A percentile compares a stretch with the other conserved stretches of the same genome.
These are phyloP conservation scores for Pilasporangium apinafurcum DNA, from an alignment of 352 stramenopile species.

Conservation along the genomic window DNA sequence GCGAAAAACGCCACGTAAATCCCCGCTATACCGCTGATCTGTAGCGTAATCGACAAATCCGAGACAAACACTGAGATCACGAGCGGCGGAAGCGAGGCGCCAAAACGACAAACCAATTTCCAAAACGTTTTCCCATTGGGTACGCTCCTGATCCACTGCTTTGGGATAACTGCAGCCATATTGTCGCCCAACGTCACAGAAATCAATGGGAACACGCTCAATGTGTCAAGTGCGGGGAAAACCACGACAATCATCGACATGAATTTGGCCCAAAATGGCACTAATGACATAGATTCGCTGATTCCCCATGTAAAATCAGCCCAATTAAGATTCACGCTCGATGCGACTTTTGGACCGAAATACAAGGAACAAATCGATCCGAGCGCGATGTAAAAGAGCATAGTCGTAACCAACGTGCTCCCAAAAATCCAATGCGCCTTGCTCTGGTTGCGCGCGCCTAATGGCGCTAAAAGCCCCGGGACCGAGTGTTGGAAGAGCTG, in stretches of 20 bases:
- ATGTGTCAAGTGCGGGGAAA: conserved; percentile 86
- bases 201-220: conserved; percentile 91
- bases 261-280: conserved; percentile 53
- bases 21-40: conserved; percentile 74
- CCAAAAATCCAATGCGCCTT: conserved; percentile 68
- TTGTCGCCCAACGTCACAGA: conserved; percentile 90
- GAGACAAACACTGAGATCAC: conserved; percentile 76
- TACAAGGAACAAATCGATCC: conserved; percentile 75
- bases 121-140: conserved; percentile 35
- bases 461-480: conserved; percentile 70
- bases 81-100: conserved; percentile 70
- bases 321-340: conserved; percentile 91
- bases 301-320: conserved; percentile 83
- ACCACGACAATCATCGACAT: conserved; percentile 82
- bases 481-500: conserved; percentile 91
- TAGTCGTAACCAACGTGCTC: conserved; percentile 76
- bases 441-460: conserved; percentile 50
- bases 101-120: conserved; percentile 74
- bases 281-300: conserved; percentile 20
- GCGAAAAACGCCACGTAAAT: conserved; percentile 83
- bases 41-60: conserved; percentile 81
- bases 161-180: conserved; percentile 59
- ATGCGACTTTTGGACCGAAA: conserved; percentile 73
- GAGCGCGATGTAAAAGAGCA: conserved; percentile 80
- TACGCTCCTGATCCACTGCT: conserved; percentile 22